phyloP scores from a whole-genome alignment of 352 stramenopile species.

The Globisporangium solare region DNA sequence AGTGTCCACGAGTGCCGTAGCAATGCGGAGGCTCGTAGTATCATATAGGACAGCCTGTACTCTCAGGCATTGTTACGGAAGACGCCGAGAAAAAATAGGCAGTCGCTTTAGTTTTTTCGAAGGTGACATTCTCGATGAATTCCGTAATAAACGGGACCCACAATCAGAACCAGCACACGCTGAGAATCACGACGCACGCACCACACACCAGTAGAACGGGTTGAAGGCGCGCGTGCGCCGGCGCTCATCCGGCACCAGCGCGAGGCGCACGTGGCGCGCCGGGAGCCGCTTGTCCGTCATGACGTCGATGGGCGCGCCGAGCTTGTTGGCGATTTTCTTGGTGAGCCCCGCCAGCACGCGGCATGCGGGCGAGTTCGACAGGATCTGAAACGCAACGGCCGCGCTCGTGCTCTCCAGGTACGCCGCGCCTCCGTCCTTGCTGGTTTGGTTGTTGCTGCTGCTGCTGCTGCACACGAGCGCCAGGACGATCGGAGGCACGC shows the following conservation, averaged over 20 bases:
- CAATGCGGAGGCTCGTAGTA: too few species aligned
- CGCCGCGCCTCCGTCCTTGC: conserved; percentile 11
- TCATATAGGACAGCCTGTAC: too few species aligned
- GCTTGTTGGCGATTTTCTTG: conserved; percentile 83
- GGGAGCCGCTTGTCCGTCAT: conserved; percentile 85
- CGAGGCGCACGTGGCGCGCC: conserved; percentile 23
- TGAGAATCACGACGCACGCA: neutral
- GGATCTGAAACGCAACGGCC: conserved; percentile 33
- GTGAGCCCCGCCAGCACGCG: conserved; percentile 72
- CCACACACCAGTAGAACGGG: conserved; percentile 60
- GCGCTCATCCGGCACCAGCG: conserved; percentile 6
- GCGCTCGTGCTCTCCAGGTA: conserved; percentile 51
- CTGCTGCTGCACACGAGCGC: conserved; percentile 37
- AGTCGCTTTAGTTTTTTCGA: too few species aligned
- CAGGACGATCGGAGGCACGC: conserved; percentile 60
- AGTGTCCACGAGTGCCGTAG: too few species aligned
- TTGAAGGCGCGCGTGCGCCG: conserved; percentile 53
- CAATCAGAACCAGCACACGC: too few species aligned
- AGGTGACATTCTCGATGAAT: too few species aligned
- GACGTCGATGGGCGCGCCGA: conserved; percentile 69
- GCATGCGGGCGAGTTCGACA: conserved; percentile 69
- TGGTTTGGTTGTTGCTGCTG: neutral
- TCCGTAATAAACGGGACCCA: neutral
- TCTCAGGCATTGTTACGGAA: too few species aligned
- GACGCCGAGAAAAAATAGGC: too few species aligned